Evolutionary conservation across 2,329 filamentous ascomycete species (phyloP), one percentile per base, ranked within the genome.

Genomic region (Dothidotthia symphoricarpi): DNA sequence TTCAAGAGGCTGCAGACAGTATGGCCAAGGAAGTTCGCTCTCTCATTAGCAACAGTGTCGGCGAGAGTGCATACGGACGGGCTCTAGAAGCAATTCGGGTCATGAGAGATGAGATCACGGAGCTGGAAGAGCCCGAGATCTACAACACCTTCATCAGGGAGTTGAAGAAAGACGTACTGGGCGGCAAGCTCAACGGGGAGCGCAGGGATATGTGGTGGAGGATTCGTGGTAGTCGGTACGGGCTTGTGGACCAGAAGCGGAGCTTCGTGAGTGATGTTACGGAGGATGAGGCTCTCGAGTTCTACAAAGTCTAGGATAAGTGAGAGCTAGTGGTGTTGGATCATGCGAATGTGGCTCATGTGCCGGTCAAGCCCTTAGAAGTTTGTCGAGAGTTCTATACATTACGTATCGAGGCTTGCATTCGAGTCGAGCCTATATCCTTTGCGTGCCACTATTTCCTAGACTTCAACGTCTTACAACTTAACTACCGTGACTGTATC

Each of bases 201-300:
- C 74, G 88, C 36, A 77, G 77, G 47, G 88, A 94, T 57, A 82
- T 96, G 69, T 96, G 89, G 89, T 86, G 80, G 71, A 73, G 78
- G 51, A 69, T 95, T 16, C 76, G 83, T 51, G 78, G 73, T 41
- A 78, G 75, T 28, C 80, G 74, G 51, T 69, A 95, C 39, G 87
- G 89, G 0, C 70, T 95, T 59, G 82, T 97, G 53, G 81, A 86
- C 47, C 72, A 75, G 35, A 74, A 69, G 31, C 71, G 80, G 55
- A 78, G 76, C 2, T 80, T 85, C 28, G 70, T 74, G 13, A 89
- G 85, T 1, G 72, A 79, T 19, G 80, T 90, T 4, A 79, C 76
- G 0, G 76, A 80, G 34, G 81, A 86, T 29, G 84, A 90, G 55
- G 88, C 85, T n/a, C 77, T 53, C 43, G 50, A 55, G 19, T 66